A percentile compares a stretch with the other conserved stretches of the same genome.
Evolutionary conservation across 306 rosid genomes (phyloP).

Genomic region (Castanea crenata): DNA sequence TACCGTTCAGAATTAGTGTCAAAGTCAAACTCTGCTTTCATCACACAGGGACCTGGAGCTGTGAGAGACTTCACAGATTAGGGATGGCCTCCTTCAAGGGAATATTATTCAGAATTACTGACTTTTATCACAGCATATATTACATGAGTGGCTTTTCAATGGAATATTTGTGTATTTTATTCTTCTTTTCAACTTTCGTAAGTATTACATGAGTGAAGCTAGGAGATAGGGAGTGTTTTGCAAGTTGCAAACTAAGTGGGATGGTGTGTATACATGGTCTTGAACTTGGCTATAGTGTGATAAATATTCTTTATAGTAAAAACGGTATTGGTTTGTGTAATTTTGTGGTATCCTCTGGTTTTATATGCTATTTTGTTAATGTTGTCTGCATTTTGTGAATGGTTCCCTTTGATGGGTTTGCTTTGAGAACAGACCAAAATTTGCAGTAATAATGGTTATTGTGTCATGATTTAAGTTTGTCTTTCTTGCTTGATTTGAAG

Average conservation of each 20-base stretch:
- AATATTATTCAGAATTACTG: not conserved
- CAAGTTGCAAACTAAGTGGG: not conserved
- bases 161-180: not conserved
- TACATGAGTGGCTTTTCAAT: not conserved
- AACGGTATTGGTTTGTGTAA: not conserved
- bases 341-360: not conserved
- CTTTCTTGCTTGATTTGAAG: too few relatives aligned
- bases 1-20: not conserved
- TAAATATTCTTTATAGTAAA: not conserved
- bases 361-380: not conserved
- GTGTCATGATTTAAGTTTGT: too few relatives aligned
- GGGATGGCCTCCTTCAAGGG: constrained; percentile 53
- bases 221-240: not conserved
- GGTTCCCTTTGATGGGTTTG: not conserved
- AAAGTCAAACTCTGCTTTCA: constrained; percentile 14
- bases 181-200: not conserved
- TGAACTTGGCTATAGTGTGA: not conserved
- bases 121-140: not conserved
- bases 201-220: not conserved
- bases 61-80: constrained; percentile 49
- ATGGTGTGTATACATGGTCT: not conserved
- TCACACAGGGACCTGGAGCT: constrained; percentile 53
- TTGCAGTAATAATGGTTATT: not conserved
- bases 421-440: not conserved
- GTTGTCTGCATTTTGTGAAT: not conserved